Base-by-base conservation (phyloP, 2,329 filamentous ascomycete species). In the Penicillium psychrosexuale region DNA sequence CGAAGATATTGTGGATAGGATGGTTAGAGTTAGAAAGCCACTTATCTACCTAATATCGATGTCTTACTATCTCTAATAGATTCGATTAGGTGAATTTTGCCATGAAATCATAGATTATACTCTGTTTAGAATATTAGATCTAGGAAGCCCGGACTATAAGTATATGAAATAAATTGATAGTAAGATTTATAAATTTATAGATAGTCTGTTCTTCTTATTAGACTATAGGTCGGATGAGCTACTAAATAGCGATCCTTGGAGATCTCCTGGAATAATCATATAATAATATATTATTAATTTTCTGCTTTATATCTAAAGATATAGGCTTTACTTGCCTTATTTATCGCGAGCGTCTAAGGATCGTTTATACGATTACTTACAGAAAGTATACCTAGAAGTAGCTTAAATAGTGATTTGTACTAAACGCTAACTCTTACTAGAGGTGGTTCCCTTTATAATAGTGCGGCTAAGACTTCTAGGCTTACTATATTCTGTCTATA, bases 301-400 rank as follows among this genome's bases (percentile, higher is more conserved):
- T 11, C 59, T 75, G 3, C 45, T 72, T 2, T 62, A 75, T 38
- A 64, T 70, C 3, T 68, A 72, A 39, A 65, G 72, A 30, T 74
- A 69, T 49, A 70, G 70, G 43, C 58, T 77, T 8, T 74, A 77
- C 53, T 60, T 75, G 5, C 71, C 73, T 5, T 76, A 71, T 40
- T 59, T 75, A 2, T 63, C 65, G 4, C 67, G 61, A 27, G 66
- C 60, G 6, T 61, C 63, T 1, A 62, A 60, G 7, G 68, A 73
- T 22, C 51, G 66, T 13, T 50, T 61, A 13, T 73, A 69, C 46
- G 60, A 61, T 8, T 69, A 66, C 43, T 75, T 71, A 7, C 62
- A 70, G 30, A 65, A 72, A 46, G 60, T 72, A 1, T 74, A 72
- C 57, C 57, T 75, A 12, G 64, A 70, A 27, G 64, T 61, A 6